Evolutionary conservation across 371 early-diverging fungal species (phyloP).

Genomic region (Apophysomyces ossiformis): DNA sequence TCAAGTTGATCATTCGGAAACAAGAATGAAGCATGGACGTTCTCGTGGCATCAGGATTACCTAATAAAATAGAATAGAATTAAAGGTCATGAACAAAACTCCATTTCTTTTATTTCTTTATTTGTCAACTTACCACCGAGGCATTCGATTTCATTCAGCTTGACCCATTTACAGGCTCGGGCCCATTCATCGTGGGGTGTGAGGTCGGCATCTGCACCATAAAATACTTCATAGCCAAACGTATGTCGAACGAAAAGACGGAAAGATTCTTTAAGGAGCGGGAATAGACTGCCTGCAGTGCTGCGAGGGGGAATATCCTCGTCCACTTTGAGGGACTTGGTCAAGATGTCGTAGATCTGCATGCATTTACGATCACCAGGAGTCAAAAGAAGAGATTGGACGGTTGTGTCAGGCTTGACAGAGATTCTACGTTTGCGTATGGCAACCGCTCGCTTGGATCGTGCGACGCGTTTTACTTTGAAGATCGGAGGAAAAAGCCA

Average conservation of each 20-base stretch:
- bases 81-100: too few species aligned
- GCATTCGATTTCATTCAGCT: conserved; percentile 43
- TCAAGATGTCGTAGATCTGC: conserved; percentile 33
- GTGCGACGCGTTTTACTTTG: conserved; percentile 36
- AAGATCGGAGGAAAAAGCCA: conserved; percentile 19
- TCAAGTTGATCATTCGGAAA: conserved; percentile 43
- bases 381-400: conserved; percentile 17
- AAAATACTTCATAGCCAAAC: conserved; percentile 42
- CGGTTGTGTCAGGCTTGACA: conserved; percentile 13
- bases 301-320: conserved; percentile 17
- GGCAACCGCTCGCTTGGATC: conserved; percentile 12
- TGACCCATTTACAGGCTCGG: conserved; percentile 45
- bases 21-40: conserved; percentile 37
- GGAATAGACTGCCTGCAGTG: conserved; percentile 2
- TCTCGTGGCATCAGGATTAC: conserved; percentile 27
- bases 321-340: conserved; percentile 22
- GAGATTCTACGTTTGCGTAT: not conserved
- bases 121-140: conserved; percentile 29
- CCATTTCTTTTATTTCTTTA: not conserved
- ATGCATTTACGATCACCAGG: conserved; percentile 39
- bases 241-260: conserved; percentile 39
- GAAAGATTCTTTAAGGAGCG: conserved; percentile 25
- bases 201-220: conserved; percentile 21
- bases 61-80: not conserved
- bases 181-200: conserved; percentile 38